These are phyloP conservation scores for Canna indica DNA, from an alignment of 176 grass and related monocot species.

Conservation along the genomic window DNA sequence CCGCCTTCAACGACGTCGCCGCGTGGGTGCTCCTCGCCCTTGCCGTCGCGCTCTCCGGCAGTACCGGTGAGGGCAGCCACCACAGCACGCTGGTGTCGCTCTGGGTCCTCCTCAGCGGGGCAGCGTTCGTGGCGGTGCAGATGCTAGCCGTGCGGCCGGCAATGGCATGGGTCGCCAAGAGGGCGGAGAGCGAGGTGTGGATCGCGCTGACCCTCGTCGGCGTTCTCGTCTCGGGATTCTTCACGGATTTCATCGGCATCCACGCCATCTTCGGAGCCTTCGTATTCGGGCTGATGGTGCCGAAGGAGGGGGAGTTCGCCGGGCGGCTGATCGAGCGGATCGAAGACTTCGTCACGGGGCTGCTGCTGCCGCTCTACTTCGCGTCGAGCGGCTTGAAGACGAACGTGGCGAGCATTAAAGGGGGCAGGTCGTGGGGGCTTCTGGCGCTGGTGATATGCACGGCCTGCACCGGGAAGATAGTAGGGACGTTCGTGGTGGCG, in stretches of 20 bases:
- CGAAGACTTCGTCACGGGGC: constrained; percentile 67
- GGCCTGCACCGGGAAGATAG: constrained; percentile 48
- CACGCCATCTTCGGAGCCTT: constrained; percentile 86
- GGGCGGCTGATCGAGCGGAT: constrained; percentile 47
- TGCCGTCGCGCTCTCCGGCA: constrained; percentile 52
- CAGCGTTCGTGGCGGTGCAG: constrained; percentile 39
- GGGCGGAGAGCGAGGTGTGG: constrained; percentile 42
- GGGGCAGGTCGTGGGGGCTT: constrained; percentile 45
- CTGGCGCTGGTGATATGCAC: constrained; percentile 49
- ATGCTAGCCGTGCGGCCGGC: constrained; percentile 36
- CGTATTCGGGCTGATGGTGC: constrained; percentile 68
- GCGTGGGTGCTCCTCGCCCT: constrained; percentile 74
- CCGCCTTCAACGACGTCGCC: constrained; percentile 71
- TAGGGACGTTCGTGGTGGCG: constrained; percentile 45
- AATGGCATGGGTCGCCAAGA: constrained; percentile 55
- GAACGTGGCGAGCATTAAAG: constrained; percentile 51
- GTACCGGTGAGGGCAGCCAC: background rate
- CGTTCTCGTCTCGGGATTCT: constrained; percentile 42
- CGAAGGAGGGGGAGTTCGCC: constrained; percentile 61
- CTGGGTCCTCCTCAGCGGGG: constrained; percentile 58
- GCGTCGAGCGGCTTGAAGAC: constrained; percentile 80
- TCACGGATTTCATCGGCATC: constrained; percentile 72
- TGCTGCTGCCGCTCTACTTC: constrained; percentile 69
- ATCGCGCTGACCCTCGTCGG: constrained; percentile 43
- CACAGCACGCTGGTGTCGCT: constrained; percentile 39